Percentiles rank a stretch among this genome's conserved stretches.
Conservation (phyloP, 331 rosid genomes). For the Malus hybrid region DNA sequence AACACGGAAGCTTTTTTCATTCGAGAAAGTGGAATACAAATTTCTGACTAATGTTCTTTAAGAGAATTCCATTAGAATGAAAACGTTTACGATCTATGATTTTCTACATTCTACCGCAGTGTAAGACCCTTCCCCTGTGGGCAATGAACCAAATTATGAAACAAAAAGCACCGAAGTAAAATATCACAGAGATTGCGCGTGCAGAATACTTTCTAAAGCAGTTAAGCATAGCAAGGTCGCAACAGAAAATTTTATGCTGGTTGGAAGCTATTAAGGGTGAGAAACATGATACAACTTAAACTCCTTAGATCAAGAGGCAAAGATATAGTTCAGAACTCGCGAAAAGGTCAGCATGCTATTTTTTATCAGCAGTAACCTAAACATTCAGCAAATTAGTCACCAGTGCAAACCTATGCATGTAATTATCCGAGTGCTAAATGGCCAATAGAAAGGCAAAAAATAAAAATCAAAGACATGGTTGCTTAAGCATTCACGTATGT, state of each 20-base stretch:
- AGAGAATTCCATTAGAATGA: neutral
- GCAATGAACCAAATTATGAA: neutral
- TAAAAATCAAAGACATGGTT: too few species aligned
- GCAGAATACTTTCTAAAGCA: neutral
- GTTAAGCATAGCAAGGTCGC: too few species aligned
- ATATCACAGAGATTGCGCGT: neutral
- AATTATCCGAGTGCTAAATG: too few species aligned
- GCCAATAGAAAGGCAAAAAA: too few species aligned
- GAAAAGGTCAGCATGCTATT: neutral
- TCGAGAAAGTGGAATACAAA: neutral
- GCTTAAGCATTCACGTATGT: too few species aligned
- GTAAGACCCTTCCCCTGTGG: neutral
- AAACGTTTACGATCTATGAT: neutral
- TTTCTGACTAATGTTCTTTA: neutral
- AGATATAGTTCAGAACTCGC: too few species aligned
- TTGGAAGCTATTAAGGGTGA: too few species aligned
- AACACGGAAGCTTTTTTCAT: neutral
- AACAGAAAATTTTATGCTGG: too few species aligned
- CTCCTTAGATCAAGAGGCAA: too few species aligned
- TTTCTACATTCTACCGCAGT: neutral
- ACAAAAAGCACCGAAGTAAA: neutral
- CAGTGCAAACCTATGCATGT: too few species aligned
- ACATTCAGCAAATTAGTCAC: neutral
- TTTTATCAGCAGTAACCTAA: neutral
- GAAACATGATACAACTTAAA: too few species aligned